Evolutionary conservation across 495 filamentous ascomycete genomes (phyloP).

Genomic region (Podospora conica): DNA sequence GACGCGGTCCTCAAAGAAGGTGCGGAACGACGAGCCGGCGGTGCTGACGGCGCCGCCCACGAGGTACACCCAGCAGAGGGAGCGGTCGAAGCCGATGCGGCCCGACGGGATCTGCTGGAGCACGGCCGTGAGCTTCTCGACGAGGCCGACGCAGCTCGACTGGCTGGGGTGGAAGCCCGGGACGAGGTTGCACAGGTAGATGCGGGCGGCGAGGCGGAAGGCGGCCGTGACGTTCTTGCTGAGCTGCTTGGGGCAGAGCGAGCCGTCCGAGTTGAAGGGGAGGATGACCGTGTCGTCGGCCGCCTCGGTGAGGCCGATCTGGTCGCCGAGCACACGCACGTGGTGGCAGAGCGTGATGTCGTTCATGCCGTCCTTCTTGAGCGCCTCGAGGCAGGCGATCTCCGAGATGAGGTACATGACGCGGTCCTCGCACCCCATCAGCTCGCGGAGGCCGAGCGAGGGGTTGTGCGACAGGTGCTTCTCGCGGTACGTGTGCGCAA

Average conservation of each 20-base stretch:
- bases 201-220: conserved; percentile 86
- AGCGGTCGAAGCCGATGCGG: conserved; percentile 76
- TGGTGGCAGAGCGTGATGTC: conserved; percentile 78
- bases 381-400: conserved; percentile 87
- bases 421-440: conserved; percentile 97
- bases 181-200: conserved; percentile 91
- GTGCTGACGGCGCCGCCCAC: conserved; percentile 72
- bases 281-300: conserved; percentile 44
- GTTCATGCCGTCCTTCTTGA: conserved; percentile 76
- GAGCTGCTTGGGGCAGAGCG: conserved; percentile 73
- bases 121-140: conserved; percentile 62
- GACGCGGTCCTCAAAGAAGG: conserved; percentile 65
- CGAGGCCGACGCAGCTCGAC: conserved; percentile 61
- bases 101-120: conserved; percentile 78
- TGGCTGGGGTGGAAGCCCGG: conserved; percentile 75
- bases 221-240: conserved; percentile 79
- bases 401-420: conserved; percentile 99
- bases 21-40: conserved; percentile 64
- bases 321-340: conserved; percentile 70
- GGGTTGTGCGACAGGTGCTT: conserved; percentile 74
- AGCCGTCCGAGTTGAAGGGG: conserved; percentile 58
- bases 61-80: conserved; percentile 87
- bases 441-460: conserved; percentile 68
- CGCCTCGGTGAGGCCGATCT: conserved; percentile 74
- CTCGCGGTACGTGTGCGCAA: conserved; percentile 85